Evolutionary conservation across 495 filamentous ascomycete species (phyloP), one percentile per base, ranked within the genome.

Genomic region (Sordaria brevicollis): DNA sequence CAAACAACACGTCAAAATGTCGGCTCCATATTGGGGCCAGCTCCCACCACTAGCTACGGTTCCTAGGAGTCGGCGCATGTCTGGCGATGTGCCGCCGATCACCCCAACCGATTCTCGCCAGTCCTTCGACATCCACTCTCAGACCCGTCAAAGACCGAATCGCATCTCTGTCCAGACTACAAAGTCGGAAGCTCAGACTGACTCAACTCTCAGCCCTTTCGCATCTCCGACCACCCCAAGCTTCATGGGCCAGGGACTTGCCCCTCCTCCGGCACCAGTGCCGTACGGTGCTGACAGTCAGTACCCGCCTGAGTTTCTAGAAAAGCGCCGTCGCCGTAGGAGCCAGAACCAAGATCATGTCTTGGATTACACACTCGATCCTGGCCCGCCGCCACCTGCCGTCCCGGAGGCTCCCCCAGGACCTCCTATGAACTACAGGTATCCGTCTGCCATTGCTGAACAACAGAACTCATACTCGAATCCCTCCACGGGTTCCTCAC

Each of bases 381-480:
- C 71, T 5, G 72, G 38, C 34, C 71, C 74, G 4, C 69, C 79
- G 37, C 85, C 81, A 6, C 87, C 86, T 69, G 82, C 84, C 49
- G 88, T 85, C 29, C 86, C 88, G 67, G 88, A 89, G 68, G 85
- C 82, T 2, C 88, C 88, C 5, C 84, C 83, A 74, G 82, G 83
- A 31, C 87, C 85, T 29, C 85, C 88, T 2, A 76, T 85, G n/a
- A 88, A 86, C 49, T 90, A 88, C 75, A 83, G 79, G 70, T 78
- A 83, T 21, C 82, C 85, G 31, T 81, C 86, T 69, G 78, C 75
- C 35, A 80, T 75, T 70, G 79, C 78, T n/a, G 75, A 76, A 65
- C 73, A 76, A 17, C 73, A 77, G 19, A 75, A 77, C 41, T 72
- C 76, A 10, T 75, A 81, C 70, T 72, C 75, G 65, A 35, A 33